Conservation (phyloP, 129 eudicot species). For the Rutidosis leptorrhynchoides region DNA sequence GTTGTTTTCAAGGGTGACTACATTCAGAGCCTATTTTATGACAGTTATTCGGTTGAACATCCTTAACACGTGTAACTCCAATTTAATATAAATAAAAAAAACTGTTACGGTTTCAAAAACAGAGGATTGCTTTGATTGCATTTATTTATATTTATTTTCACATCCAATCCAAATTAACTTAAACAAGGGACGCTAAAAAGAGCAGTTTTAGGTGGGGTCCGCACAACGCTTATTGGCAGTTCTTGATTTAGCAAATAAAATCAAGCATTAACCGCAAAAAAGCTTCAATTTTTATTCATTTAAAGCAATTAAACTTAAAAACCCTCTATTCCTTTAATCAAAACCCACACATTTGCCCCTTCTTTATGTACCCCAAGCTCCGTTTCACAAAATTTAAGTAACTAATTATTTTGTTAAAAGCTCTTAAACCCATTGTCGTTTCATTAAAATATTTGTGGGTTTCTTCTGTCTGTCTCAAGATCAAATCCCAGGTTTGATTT, state of each 20-base stretch:
- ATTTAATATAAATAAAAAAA: no score
- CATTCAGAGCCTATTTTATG: no score
- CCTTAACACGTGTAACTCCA: no score
- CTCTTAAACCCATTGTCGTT: slow-evolving; percentile 24
- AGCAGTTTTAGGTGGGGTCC: slow-evolving; percentile 14
- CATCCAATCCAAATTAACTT: no score
- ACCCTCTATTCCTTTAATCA: slow-evolving; percentile 4
- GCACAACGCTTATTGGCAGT: not conserved
- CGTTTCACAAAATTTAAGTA: not conserved
- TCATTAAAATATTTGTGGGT: slow-evolving; percentile 25
- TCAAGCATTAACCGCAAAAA: slow-evolving; percentile 18
- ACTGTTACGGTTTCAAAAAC: no score
- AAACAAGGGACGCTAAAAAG: slow-evolving; percentile 5
- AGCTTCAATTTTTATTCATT: slow-evolving; percentile 19
- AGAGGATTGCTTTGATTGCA: no score
- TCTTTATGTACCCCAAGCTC: not conserved
- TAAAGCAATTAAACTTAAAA: slow-evolving; percentile 16
- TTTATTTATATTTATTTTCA: no score
- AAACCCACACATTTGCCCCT: slow-evolving; percentile 3
- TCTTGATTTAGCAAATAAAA: slow-evolving; percentile 7
- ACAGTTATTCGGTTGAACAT: no score
- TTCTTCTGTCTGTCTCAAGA: slow-evolving; percentile 14
- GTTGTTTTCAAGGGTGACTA: no score
- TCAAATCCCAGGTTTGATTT: slow-evolving; percentile 27
- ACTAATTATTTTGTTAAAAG: slow-evolving; percentile 7